These are phyloP conservation scores for Aschersonia sp. DNA, from an alignment of 2,329 filamentous ascomycete species.

Conservation along the genomic window DNA sequence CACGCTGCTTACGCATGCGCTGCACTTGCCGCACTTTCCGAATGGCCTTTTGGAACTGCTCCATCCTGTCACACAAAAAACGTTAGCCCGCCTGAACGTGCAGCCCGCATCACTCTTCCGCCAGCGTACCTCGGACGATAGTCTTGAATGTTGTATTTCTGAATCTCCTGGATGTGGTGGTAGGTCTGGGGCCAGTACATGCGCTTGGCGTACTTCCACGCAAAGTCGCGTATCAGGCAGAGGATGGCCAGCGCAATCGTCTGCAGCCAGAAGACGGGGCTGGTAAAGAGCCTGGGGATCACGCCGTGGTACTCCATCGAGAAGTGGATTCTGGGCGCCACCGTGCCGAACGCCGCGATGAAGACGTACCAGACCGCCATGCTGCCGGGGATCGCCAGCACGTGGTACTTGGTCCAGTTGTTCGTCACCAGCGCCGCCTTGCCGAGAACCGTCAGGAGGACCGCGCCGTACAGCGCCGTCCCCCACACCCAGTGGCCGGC, in stretches of 20 bases:
- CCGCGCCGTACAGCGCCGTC: constrained; percentile 82
- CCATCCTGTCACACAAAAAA: constrained; percentile 52
- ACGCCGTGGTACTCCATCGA: constrained; percentile 77
- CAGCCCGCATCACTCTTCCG: too few relatives aligned
- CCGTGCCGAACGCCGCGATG: constrained; percentile 71
- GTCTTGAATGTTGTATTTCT: constrained; percentile 99
- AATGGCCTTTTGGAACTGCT: constrained; percentile 99
- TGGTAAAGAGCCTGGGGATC: constrained; percentile 64
- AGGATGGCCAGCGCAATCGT: constrained; percentile 63
- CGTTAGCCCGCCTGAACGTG: too few relatives aligned
- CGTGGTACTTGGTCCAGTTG: constrained; percentile 97
- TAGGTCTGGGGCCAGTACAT: constrained; percentile 96
- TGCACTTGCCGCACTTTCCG: constrained; percentile 96
- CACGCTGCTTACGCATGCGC: constrained; percentile 97
- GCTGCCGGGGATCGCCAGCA: constrained; percentile 88
- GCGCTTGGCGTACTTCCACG: constrained; percentile 93
- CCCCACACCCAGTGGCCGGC: constrained; percentile 98
- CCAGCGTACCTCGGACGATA: constrained; percentile 70
- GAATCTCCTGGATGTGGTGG: constrained; percentile 97
- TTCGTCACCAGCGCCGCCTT: constrained; percentile 92
- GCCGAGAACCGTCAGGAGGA: constrained; percentile 82
- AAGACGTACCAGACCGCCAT: constrained; percentile 87
- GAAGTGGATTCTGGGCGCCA: constrained; percentile 69
- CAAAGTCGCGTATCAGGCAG: constrained; percentile 77
- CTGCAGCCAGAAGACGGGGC: constrained; percentile 85